Percentiles rank a stretch among this genome's conserved stretches.
These are phyloP conservation scores for Lanmaoa rubissima DNA, from an alignment of 768 basidiomycete genomes.

Conservation along the genomic window DNA sequence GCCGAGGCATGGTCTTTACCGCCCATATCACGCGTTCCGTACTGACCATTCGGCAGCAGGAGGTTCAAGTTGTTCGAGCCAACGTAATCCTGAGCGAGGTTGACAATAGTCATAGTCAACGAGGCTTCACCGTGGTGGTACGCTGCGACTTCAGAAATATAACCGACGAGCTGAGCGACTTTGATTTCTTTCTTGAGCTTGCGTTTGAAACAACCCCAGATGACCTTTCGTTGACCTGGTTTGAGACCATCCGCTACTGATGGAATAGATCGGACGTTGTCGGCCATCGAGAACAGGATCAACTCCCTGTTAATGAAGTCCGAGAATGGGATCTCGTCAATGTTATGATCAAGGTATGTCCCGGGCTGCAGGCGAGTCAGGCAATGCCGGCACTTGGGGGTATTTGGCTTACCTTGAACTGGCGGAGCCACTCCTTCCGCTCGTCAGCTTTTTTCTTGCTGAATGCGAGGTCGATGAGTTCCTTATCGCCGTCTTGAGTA, in stretches of 20 bases:
- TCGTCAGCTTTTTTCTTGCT: conserved; percentile 99
- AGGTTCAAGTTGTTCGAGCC: conserved; percentile 95
- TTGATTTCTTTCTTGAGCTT: conserved; percentile 92
- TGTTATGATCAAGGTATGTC: conserved; percentile 87
- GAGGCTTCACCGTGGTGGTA: conserved; percentile 97
- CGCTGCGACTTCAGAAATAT: conserved; percentile 88
- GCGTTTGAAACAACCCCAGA: conserved; percentile 95
- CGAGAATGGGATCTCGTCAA: conserved; percentile 79
- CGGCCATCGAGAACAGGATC: conserved; percentile 99
- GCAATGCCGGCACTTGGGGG: not conserved
- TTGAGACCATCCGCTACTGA: conserved; percentile 93
- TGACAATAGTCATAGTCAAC: conserved; percentile 87
- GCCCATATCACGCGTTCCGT: conserved; percentile 88
- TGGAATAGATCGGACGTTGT: conserved; percentile 97
- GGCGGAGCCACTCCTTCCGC: conserved; percentile 95
- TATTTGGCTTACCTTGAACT: conserved; percentile 65
- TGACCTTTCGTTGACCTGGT: conserved; percentile 95
- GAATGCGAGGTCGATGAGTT: conserved; percentile 95
- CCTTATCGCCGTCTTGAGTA: conserved; percentile 77
- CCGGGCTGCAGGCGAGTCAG: conserved; percentile 63
- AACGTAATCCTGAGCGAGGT: conserved; percentile 90
- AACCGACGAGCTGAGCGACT: conserved; percentile 95
- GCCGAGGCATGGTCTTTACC: conserved; percentile 97
- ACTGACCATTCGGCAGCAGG: conserved; percentile 87
- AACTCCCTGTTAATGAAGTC: conserved; percentile 99